These are phyloP conservation scores for Auxenochlorella pyrenoidosa DNA, from an alignment of 139 green algal species.

Conservation along the genomic window DNA sequence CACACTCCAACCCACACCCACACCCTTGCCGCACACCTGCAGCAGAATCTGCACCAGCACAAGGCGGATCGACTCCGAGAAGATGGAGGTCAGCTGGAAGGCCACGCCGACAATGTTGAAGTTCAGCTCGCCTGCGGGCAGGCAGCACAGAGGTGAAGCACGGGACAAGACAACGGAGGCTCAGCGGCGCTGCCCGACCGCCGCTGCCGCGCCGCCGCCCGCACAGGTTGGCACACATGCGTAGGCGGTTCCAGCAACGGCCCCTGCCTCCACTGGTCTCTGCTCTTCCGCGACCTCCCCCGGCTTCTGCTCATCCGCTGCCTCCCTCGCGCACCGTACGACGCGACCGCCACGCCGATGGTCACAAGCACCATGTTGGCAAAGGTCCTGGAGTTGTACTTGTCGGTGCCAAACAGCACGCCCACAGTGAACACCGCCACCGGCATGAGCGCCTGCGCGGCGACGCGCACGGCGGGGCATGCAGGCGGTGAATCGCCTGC, in stretches of 20 bases:
- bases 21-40: conserved; percentile 47
- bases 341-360: conserved; percentile 86
- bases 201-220: too few relatives aligned
- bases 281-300: too few relatives aligned
- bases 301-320: background rate
- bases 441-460: conserved; percentile 43
- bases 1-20: background rate
- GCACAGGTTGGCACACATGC: too few relatives aligned
- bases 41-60: conserved; percentile 94
- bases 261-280: too few relatives aligned
- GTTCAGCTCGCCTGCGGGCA: conserved; percentile 80
- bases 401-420: conserved; percentile 84
- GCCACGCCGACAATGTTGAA: conserved; percentile 85
- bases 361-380: conserved; percentile 92
- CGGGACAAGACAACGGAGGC: too few relatives aligned
- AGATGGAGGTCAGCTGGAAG: conserved; percentile 87
- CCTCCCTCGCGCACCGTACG: conserved; percentile 52
- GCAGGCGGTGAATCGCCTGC: too few relatives aligned
- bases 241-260: too few relatives aligned
- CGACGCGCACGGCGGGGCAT: too few relatives aligned
- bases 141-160: background rate
- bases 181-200: too few relatives aligned
- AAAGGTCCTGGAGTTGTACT: conserved; percentile 60
- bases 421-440: conserved; percentile 49
- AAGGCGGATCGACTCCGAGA: conserved; percentile 77